Evolutionary conservation across 2,329 filamentous ascomycete genomes (phyloP).

Genomic region (Ceratocystis cacaofunesta): DNA sequence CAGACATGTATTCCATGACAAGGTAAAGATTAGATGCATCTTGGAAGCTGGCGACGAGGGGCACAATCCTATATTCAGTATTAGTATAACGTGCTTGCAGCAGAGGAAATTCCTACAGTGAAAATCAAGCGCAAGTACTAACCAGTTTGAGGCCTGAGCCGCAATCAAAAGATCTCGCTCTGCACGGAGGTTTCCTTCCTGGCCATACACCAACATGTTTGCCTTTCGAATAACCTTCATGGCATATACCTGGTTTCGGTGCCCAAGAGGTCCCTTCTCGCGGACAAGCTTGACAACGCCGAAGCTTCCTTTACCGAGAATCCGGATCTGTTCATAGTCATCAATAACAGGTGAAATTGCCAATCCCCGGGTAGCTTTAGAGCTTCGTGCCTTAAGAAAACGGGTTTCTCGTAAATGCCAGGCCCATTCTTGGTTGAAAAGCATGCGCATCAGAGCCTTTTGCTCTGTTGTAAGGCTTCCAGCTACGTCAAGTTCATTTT

Average conservation of each 20-base stretch:
- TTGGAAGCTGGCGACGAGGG: constrained; percentile 77
- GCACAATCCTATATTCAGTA: constrained; percentile 50
- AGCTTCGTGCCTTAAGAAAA: constrained; percentile 48
- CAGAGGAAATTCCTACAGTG: neutral
- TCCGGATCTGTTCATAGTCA: constrained; percentile 66
- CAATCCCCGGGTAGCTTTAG: constrained; percentile 24
- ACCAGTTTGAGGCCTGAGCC: constrained; percentile 75
- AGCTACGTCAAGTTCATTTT: constrained; percentile 39
- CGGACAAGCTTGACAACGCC: constrained; percentile 78
- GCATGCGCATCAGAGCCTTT: constrained; percentile 35
- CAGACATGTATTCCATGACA: constrained; percentile 97
- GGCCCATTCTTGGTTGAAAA: constrained; percentile 54
- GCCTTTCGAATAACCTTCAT: constrained; percentile 97
- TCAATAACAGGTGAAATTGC: constrained; percentile 8
- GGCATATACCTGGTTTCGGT: constrained; percentile 52
- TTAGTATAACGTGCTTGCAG: neutral
- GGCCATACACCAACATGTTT: constrained; percentile 76
- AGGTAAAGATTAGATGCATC: constrained; percentile 74
- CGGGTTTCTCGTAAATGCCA: constrained; percentile 61
- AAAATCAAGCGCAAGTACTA: constrained; percentile 19
- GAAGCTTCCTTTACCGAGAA: constrained; percentile 87
- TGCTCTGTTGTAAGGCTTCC: constrained; percentile 41
- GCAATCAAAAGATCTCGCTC: constrained; percentile 85
- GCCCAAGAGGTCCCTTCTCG: constrained; percentile 31
- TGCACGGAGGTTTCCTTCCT: constrained; percentile 82